These are phyloP conservation scores for Amaranthus tricolor DNA, from an alignment of 179 eudicot genomes.

Conservation along the genomic window DNA sequence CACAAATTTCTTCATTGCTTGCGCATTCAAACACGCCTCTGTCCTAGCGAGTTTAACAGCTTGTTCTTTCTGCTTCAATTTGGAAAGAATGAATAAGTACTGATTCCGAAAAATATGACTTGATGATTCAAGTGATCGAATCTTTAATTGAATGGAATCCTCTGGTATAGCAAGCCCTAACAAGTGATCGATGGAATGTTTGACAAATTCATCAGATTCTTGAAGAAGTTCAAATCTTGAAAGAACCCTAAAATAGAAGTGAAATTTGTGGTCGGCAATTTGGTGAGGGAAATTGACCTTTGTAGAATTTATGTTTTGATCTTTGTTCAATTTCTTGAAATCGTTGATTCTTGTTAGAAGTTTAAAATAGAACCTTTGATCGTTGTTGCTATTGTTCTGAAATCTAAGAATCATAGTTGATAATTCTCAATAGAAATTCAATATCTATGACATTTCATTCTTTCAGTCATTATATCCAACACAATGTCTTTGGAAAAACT, in stretches of 20 bases:
- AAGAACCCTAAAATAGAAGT: slow-evolving; percentile 12
- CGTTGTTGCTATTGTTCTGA: no score
- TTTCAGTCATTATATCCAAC: no score
- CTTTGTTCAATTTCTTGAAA: no score
- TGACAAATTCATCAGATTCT: slow-evolving; percentile 64
- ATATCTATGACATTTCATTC: no score
- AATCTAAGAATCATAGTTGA: no score
- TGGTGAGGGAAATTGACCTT: not conserved
- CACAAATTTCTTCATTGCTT: slow-evolving; percentile 75
- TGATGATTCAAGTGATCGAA: slow-evolving; percentile 50
- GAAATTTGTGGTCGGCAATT: not conserved
- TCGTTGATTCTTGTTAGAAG: no score
- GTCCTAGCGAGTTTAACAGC: slow-evolving; percentile 68
- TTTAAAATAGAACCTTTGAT: no score
- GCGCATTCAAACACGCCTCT: slow-evolving; percentile 77
- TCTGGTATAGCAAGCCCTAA: slow-evolving; percentile 63
- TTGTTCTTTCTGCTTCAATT: slow-evolving; percentile 57
- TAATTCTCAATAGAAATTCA: no score
- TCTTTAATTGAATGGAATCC: slow-evolving; percentile 49
- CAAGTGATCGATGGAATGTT: slow-evolving; percentile 58
- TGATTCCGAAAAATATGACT: slow-evolving; percentile 44
- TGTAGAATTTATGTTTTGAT: no score
- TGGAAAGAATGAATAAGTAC: slow-evolving; percentile 39
- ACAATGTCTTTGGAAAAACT: no score
- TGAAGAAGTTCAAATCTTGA: slow-evolving; percentile 53